A percentile compares a stretch with the other conserved stretches of the same genome.
These are phyloP conservation scores for Colletotrichum truncatum DNA, from an alignment of 2,329 filamentous ascomycete genomes.

Conservation along the genomic window DNA sequence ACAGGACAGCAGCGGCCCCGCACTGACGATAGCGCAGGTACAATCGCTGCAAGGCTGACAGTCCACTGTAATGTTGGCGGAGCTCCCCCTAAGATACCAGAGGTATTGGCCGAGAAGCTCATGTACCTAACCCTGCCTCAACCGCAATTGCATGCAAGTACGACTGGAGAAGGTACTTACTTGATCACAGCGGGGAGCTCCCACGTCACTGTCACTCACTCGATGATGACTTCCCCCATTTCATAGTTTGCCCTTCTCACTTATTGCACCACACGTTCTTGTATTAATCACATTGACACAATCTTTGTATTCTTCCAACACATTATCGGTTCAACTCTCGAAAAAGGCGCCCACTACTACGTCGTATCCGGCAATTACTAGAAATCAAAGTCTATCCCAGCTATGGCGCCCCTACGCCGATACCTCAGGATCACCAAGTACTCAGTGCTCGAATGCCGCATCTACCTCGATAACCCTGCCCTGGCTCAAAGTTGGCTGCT, in stretches of 20 bases:
- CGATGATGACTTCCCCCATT: not conserved
- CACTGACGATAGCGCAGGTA: not conserved
- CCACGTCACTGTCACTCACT: conserved; percentile 12
- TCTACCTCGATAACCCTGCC: conserved; percentile 92
- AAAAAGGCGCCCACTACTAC: too few relatives aligned
- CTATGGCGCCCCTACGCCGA: conserved; percentile 87
- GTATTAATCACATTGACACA: not conserved
- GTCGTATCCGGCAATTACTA: too few relatives aligned
- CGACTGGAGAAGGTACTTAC: not conserved
- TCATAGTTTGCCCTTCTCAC: not conserved
- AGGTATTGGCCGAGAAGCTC: not conserved
- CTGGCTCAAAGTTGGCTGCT: conserved; percentile 87
- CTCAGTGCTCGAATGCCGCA: conserved; percentile 94
- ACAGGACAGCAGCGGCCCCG: conserved; percentile 6
- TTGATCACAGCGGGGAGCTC: not conserved
- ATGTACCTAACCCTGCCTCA: not conserved
- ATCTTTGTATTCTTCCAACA: too few relatives aligned
- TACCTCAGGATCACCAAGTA: conserved; percentile 93
- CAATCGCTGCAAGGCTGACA: not conserved
- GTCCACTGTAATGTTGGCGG: not conserved
- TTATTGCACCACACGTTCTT: not conserved
- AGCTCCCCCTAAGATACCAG: not conserved
- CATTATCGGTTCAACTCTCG: not conserved
- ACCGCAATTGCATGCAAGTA: not conserved
- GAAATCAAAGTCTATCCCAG: too few relatives aligned